These are phyloP conservation scores for Taxawa tesnikishii DNA, from an alignment of 2,329 filamentous ascomycete genomes.

Conservation along the genomic window DNA sequence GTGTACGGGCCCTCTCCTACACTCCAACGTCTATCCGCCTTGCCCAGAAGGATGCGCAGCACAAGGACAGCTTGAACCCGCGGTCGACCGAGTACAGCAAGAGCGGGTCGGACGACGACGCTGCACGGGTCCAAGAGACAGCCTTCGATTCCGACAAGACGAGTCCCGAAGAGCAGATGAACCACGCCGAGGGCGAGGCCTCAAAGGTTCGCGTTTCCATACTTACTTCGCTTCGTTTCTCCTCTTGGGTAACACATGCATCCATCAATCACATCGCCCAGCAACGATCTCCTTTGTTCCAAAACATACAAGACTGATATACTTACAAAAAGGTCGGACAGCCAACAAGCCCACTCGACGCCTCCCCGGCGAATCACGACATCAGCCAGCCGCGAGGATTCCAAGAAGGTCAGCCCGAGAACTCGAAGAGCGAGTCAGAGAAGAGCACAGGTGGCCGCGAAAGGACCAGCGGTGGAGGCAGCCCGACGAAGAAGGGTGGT, in stretches of 20 bases:
- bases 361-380: constrained; percentile 48
- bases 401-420: constrained; percentile 29
- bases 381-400: constrained; percentile 37
- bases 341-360: constrained; percentile 39
- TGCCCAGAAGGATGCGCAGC: constrained; percentile 30
- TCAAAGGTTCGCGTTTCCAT: constrained; percentile 9
- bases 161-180: constrained; percentile 48
- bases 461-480: constrained; percentile 11
- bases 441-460: constrained; percentile 26
- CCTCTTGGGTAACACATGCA: background rate
- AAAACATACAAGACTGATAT: background rate
- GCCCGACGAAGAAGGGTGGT: constrained; percentile 6
- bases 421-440: constrained; percentile 18
- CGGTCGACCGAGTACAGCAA: constrained; percentile 55
- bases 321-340: constrained; percentile 3
- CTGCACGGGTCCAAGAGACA: constrained; percentile 42
- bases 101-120: constrained; percentile 50
- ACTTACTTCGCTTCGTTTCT: background rate
- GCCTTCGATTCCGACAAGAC: constrained; percentile 61
- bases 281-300: background rate
- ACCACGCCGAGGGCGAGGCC: constrained; percentile 22
- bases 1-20: constrained; percentile 4
- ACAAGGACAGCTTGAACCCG: constrained; percentile 50
- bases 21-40: constrained; percentile 16
- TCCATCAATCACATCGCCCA: background rate